phyloP scores from a whole-genome alignment of 2,329 filamentous ascomycete species.

The Tolypocladium ovalisporum region DNA sequence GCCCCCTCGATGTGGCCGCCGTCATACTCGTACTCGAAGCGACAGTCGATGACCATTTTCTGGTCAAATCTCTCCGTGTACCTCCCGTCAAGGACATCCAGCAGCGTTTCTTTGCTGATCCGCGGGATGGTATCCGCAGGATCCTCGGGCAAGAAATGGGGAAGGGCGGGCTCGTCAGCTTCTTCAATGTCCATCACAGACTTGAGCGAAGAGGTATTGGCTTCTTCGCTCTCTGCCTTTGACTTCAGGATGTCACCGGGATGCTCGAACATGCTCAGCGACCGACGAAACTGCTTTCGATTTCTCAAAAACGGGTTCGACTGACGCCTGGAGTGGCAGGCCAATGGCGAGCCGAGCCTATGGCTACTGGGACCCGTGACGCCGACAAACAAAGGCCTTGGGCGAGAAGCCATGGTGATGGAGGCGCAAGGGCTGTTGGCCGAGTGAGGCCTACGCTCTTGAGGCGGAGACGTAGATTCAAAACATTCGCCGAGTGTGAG shows the following conservation, averaged over 20 bases:
- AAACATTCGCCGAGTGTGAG: slow-evolving; percentile 74
- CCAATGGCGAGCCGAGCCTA: slow-evolving; percentile 66
- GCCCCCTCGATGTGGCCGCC: slow-evolving; percentile 91
- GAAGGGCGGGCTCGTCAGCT: slow-evolving; percentile 60
- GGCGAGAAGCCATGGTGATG: slow-evolving; percentile 47
- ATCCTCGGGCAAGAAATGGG: slow-evolving; percentile 73
- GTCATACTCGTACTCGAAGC: slow-evolving; percentile 97
- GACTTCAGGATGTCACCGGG: slow-evolving; percentile 79
- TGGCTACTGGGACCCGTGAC: slow-evolving; percentile 40
- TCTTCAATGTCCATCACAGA: slow-evolving; percentile 80
- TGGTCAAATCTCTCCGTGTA: slow-evolving; percentile 68
- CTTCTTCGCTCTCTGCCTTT: slow-evolving; percentile 48
- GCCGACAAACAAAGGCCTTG: slow-evolving; percentile 55
- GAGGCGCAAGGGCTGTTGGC: slow-evolving; percentile 47
- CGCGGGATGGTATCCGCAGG: slow-evolving; percentile 79
- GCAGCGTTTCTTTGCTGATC: slow-evolving; percentile 70
- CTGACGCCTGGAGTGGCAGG: slow-evolving; percentile 58
- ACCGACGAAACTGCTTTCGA: slow-evolving; percentile 81
- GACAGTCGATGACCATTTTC: slow-evolving; percentile 85
- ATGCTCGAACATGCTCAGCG: slow-evolving; percentile 95
- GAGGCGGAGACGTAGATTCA: slow-evolving; percentile 60
- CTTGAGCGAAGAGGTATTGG: slow-evolving; percentile 40
- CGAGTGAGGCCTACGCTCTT: slow-evolving; percentile 52
- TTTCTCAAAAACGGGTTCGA: slow-evolving; percentile 64
- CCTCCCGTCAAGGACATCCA: slow-evolving; percentile 79